Evolutionary conservation across 805 yeast species (phyloP).

Genomic region (Pichia californica): DNA sequence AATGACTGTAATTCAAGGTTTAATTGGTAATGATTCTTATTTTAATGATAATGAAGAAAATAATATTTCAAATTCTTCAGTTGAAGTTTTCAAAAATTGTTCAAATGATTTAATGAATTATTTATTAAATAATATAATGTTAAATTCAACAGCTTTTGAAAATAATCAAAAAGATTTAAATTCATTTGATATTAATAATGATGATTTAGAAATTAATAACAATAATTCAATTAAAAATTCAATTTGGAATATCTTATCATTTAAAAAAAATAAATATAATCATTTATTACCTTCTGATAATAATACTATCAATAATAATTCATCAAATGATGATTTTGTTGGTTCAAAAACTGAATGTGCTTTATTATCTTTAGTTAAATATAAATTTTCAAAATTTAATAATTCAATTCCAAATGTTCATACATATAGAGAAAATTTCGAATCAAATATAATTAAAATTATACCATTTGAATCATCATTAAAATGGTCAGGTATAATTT

Average conservation of each 20-base stretch:
- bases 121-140: constrained; percentile 50
- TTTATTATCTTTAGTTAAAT: constrained; percentile 58
- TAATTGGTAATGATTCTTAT: constrained; percentile 45
- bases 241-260: neutral
- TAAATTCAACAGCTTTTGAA: constrained; percentile 91
- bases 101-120: constrained; percentile 17
- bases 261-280: neutral
- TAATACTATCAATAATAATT: neutral
- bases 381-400: constrained; percentile 42
- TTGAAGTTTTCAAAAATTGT: constrained; percentile 1
- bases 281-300: constrained; percentile 1
- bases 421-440: constrained; percentile 32
- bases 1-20: constrained; percentile 84
- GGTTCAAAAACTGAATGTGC: constrained; percentile 98
- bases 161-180: constrained; percentile 27
- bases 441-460: constrained; percentile 50
- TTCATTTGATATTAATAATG: neutral
- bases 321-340: constrained; percentile 35
- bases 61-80: neutral
- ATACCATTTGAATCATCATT: constrained; percentile 90
- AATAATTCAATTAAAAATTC: neutral
- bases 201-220: neutral
- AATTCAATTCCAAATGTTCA: constrained; percentile 34
- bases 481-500: constrained; percentile 86
- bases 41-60: constrained; percentile 55